Evolutionary conservation across 768 basidiomycete genomes (phyloP), one percentile per base, ranked within the genome.

Genomic region (Auricularia sp.): DNA sequence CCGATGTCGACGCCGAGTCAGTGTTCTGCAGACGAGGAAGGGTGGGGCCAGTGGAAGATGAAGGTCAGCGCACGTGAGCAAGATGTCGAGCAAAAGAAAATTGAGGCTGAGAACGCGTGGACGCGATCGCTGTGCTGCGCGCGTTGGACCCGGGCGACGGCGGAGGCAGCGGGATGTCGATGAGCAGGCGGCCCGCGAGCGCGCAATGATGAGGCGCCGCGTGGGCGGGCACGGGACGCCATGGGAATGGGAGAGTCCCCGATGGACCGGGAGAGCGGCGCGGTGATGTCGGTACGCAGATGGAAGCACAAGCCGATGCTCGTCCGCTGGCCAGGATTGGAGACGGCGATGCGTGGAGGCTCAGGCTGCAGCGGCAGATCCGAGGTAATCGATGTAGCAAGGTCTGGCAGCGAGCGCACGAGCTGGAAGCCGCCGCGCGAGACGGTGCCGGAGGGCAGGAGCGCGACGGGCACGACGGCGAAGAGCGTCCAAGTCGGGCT

Each of bases 381-480:
- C 33, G 78, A 80, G 24, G 24, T 24, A 24, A 24, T 24, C 24
- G 47, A 79, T 77, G 4, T 81, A 72, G 65, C 76, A 42, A 90
- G 79, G 66, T 79, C 78, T 1, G 81, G 81, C 71, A 90, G 80
- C 56, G 81, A 79, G 3, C 83, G 81, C 6, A 86, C 88, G 7
- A 79, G 79, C 24, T 83, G 79, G 39, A 92, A 81, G 16, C 91
- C 91, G 7, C 90, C 89, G 54, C 84, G 80, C 71, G 86, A 82
- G 10, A 85, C 83, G 61, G 73, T 78, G 67, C 84, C 24, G 24
- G 24, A 1, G 1, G 24, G 24, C 24, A 1, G 24, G 24, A 24
- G 24, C 24, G 24, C 24, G 1, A 1, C 84, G 21, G n/a, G 24
- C 4, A 93, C 73, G 54, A 90, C 79, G 33, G 82, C 79, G 29